Evolutionary conservation across 2,329 filamentous ascomycete species (phyloP), one percentile per base, ranked within the genome.

Genomic region (Cordyceps fumosorosea): DNA sequence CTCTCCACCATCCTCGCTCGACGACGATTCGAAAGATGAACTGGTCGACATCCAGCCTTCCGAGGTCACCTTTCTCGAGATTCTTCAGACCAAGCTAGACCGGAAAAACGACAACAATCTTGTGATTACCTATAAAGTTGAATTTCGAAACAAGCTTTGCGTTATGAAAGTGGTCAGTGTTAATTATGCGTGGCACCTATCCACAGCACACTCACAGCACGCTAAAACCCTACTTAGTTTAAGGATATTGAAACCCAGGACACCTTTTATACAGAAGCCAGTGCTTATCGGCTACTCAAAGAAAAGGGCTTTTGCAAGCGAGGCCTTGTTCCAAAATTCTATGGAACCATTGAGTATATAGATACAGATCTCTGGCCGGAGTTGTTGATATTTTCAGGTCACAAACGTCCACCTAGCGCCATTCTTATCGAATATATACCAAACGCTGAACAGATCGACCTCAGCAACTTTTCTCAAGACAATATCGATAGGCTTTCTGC

Each of bases 1-100:
- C 4, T 51, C 48, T 32, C 12, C 6, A n/a, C 48, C 48, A 18
- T 51, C 29, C 48, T 26, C 45, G 45, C 12, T 22, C 12, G 20
- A 12, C 45, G 50, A 52, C 50, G 16, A 32, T 20, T 32, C 26
- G 50, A 20, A 52, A 20, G 26, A 32, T 52, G 50, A 52, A 20
- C 16, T 52, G 14, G 50, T 52, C 14, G 8, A 40, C n/a, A 18
- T 54, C 5, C 52, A 54, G 34, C 52, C 52, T 24, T 37, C 29
- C 52, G 52, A 54, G n/a, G 52, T 54, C 52, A 34, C 16, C n/a
- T 54, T 54, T 54, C 52, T 54, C 18, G 52, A 54, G 32, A 54
- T n/a, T 16, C 52, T 54, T 7, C 12, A 22, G 34, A 34, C 11
- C 18, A 52, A 52, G 4, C 20, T 2, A 52, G n/a, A 18, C 26